Evolutionary conservation across 345 rosid species (phyloP).

Genomic region (Balakata baccata): DNA sequence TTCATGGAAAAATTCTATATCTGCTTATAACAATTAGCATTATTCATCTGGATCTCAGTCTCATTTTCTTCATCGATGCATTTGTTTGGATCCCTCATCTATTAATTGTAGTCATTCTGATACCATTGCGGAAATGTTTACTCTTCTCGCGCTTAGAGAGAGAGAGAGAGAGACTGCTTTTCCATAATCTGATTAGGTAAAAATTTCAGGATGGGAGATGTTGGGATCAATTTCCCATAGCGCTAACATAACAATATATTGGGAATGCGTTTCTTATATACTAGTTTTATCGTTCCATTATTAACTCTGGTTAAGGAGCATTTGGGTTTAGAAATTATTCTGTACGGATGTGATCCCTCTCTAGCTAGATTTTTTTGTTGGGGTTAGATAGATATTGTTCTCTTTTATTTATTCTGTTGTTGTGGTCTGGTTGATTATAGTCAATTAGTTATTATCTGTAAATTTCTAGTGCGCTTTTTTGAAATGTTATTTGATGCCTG

Average conservation of each 20-base stretch:
- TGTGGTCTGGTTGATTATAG: background rate
- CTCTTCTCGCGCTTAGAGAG: too few species aligned
- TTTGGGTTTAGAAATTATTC: background rate
- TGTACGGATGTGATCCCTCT: background rate
- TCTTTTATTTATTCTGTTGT: background rate
- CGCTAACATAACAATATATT: background rate
- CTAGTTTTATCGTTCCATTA: background rate
- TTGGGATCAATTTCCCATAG: background rate
- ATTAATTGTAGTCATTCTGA: background rate
- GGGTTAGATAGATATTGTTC: background rate
- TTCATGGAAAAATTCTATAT: background rate
- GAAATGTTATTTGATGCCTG: slow-evolving; percentile 25
- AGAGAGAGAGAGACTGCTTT: background rate
- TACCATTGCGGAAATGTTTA: too few species aligned
- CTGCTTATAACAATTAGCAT: background rate
- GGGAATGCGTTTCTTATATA: background rate
- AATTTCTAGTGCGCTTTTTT: background rate
- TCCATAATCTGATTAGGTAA: background rate
- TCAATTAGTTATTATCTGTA: background rate
- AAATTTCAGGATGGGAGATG: background rate
- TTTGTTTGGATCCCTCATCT: background rate
- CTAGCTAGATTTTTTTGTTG: background rate
- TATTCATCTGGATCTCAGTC: background rate
- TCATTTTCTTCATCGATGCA: background rate
- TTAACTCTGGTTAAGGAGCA: background rate